phyloP scores from a whole-genome alignment of 208 protist genomes.

The Tritrichomonas foetus region DNA sequence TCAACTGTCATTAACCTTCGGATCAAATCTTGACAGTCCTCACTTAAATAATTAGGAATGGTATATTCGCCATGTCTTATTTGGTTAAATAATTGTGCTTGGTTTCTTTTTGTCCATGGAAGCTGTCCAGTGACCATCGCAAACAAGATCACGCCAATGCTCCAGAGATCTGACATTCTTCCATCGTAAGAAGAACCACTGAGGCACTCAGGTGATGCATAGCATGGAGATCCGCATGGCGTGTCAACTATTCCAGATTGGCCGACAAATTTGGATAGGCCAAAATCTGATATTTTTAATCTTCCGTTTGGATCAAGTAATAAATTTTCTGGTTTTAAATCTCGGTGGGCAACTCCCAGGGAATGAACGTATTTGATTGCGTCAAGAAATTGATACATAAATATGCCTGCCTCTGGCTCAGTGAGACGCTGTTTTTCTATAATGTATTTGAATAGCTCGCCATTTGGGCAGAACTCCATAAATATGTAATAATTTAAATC shows the following conservation, averaged over 20 bases:
- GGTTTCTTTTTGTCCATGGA: neutral
- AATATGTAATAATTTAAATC: neutral
- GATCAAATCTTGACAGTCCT: neutral
- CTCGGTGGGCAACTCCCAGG: neutral
- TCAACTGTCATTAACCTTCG: neutral
- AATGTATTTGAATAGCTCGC: neutral
- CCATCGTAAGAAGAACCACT: neutral
- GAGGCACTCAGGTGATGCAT: neutral
- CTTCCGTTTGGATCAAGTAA: neutral
- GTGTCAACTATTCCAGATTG: neutral
- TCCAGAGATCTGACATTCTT: neutral
- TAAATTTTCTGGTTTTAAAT: slow-evolving; percentile 18
- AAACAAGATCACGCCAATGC: neutral
- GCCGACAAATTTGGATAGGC: neutral
- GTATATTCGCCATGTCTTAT: neutral
- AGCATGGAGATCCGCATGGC: neutral
- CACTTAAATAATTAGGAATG: neutral
- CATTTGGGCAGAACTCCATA: neutral
- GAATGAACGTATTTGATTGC: neutral
- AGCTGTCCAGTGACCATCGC: neutral
- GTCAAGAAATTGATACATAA: neutral
- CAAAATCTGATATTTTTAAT: neutral
- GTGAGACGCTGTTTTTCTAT: neutral
- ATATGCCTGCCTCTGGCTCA: neutral
- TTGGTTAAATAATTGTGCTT: neutral